Base-by-base conservation (phyloP, 1,284 basidiomycete species). In the Cutaneotrichosporon dermatis region DNA sequence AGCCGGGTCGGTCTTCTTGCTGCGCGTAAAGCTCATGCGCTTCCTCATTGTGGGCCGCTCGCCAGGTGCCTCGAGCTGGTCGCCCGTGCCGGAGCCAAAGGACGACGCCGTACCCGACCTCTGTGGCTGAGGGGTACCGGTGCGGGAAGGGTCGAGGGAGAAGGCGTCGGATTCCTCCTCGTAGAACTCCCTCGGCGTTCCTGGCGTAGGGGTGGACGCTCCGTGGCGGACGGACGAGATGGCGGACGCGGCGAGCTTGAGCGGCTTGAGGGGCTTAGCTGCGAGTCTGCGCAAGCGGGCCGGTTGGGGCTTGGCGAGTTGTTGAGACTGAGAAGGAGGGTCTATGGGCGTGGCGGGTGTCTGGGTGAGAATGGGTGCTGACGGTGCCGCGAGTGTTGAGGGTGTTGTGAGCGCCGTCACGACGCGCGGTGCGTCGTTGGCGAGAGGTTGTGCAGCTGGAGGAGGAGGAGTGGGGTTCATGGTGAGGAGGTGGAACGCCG, bases 201-300 rank as follows among this genome's bases (percentile, higher is more conserved):
- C 50, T 5, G 40, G 51, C n/a, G 12, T n/a, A 2, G 58, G 58
- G 42, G 55, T 46, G 48, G 33, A 42, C 53, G 51, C 15, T 3
- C 36, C 16, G 50, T 40, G 40, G 51, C 57, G 51, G 12, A 64
- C 58, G 6, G 56, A 45, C 49, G 43, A 51, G 61, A 75, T 63
- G 3, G 75, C 72, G 36, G 68, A 72, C 41, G 71, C 72, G 3
- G 74, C 75, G 37, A 76, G 66, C 63, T 73, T 76, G 64, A 76
- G 72, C 2, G 75, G 73, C 63, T 73, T 75, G 33, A 76, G 72
- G 2, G 73, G 73, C 60, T 73, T 73, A 3, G 68, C 61, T 2
- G 73, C 73, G 7, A 74, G 64, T 36, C 69, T 62, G 16, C 62
- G 63, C 40, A 72, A 57, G 33, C 66, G 61, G 10, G 57, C 35